Conservation (phyloP, 352 stramenopile species). For the Globisporangium uncinulatum region DNA sequence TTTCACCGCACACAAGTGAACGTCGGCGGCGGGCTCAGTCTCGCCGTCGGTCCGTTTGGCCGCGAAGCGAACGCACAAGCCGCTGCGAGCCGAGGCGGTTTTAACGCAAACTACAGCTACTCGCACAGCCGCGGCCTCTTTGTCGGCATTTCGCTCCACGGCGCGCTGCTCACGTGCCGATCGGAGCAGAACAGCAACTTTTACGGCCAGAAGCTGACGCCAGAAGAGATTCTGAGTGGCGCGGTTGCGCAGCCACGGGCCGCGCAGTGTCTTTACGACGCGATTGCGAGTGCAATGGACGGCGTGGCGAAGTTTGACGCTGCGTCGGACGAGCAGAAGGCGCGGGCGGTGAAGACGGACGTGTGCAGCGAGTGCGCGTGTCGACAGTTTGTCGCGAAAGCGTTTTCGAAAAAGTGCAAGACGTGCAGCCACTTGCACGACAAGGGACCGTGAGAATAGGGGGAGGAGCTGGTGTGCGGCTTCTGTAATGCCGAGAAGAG, state of each 20-base stretch:
- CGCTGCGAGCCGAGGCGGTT: conserved; percentile 52
- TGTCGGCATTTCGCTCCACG: conserved; percentile 90
- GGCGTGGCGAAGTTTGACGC: conserved; percentile 61
- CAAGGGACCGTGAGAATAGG: conserved; percentile 15
- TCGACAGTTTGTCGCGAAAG: conserved; percentile 47
- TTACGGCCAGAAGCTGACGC: conserved; percentile 86
- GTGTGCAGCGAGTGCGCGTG: conserved; percentile 51
- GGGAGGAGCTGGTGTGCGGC: no score
- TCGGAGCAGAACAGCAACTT: conserved; percentile 94
- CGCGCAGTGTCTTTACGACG: conserved; percentile 73
- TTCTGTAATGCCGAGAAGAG: no score
- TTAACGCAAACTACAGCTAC: conserved; percentile 94
- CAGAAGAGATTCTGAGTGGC: conserved; percentile 69
- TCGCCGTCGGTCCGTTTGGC: conserved; percentile 89
- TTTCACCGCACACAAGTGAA: conserved; percentile 89
- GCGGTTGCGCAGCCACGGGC: conserved; percentile 47
- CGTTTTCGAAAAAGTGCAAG: conserved; percentile 80
- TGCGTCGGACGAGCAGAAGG: conserved; percentile 8
- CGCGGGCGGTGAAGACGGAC: conserved; percentile 14
- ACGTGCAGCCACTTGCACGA: conserved; percentile 54
- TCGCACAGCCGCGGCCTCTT: conserved; percentile 91
- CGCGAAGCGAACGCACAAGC: conserved; percentile 80
- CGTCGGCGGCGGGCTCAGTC: conserved; percentile 88
- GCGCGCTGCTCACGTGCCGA: conserved; percentile 87
- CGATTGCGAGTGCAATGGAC: conserved; percentile 65